Base-by-base conservation (phyloP, 495 filamentous ascomycete genomes). In the Bathelium albidoporum region DNA sequence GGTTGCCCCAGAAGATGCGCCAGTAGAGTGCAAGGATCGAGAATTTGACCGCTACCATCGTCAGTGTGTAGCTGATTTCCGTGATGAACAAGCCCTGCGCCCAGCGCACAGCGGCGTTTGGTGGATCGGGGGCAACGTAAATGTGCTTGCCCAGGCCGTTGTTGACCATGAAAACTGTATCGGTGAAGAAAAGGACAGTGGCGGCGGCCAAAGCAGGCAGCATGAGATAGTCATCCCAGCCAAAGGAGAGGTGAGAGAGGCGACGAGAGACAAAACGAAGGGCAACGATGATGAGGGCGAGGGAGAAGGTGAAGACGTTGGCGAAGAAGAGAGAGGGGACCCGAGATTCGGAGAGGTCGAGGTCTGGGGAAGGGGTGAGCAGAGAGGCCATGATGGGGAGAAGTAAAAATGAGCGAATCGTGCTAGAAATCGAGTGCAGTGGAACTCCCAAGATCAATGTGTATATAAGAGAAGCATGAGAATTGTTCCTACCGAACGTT, bases 51-150 rank as follows among this genome's bases (percentile, higher is more conserved):
- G 26, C 26, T 18, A 41, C 60, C 28, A 44, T 49, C 9, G 60
- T 45, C 5, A 62, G 14, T n/a, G 36, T 62, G 11, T 62, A 62
- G 34, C n/a, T 41, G 28, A 62, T 62, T 62, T 62, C 36, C 3
- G 32, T 49, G 24, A 62, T 32, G 36, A 41, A 62, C 0, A 62
- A 39, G 5, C 60, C 49, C 22, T 28, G 26, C 9, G 49, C 49
- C 49, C 49, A 55, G 7, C 5, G 49, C 20, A 28, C 49, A 1
- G 49, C 49, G 49, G 49, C 49, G 7, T 3, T 55, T 2, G 20
- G 49, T 9, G 49, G 49, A 29, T 55, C 49, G 3, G 49, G 49
- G 2, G 49, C 49, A 16, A 55, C 49, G 24, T 55, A 55, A 2
- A 55, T 55, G 49, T 55, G 49, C 22, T 29, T 26, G 20, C 49